A percentile compares a stretch with the other conserved stretches of the same genome.
phyloP scores from a whole-genome alignment of 768 basidiomycete genomes.

The Mrakia blollopis region DNA sequence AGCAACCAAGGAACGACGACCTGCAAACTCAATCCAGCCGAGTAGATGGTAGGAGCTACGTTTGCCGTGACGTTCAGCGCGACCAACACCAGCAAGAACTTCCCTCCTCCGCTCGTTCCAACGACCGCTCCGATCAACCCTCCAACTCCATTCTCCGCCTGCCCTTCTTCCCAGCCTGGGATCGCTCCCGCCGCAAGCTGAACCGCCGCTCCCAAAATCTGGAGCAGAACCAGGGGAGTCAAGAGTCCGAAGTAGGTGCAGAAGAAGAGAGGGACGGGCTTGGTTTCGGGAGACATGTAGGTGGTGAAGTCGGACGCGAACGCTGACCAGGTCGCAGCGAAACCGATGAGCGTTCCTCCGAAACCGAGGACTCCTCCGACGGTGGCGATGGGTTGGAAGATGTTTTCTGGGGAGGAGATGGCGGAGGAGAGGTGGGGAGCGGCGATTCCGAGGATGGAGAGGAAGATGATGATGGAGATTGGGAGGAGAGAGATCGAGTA shows the following conservation, averaged over 20 bases:
- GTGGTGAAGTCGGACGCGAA: slow-evolving; percentile 44
- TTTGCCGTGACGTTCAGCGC: slow-evolving; percentile 74
- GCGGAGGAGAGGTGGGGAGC: slow-evolving; percentile 31
- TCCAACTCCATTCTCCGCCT: slow-evolving; percentile 37
- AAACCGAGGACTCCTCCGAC: slow-evolving; percentile 40
- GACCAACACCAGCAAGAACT: slow-evolving; percentile 51
- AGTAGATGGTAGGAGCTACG: slow-evolving; percentile 74
- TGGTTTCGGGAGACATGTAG: slow-evolving; percentile 38
- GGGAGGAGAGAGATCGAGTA: slow-evolving; percentile 43
- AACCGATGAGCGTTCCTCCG: slow-evolving; percentile 43
- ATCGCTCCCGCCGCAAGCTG: slow-evolving; percentile 40
- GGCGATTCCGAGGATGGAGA: slow-evolving; percentile 39
- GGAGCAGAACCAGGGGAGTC: slow-evolving; percentile 40
- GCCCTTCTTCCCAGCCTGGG: slow-evolving; percentile 37
- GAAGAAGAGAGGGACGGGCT: slow-evolving; percentile 38
- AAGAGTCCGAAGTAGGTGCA: slow-evolving; percentile 40
- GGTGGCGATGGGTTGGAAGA: slow-evolving; percentile 31
- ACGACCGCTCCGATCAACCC: slow-evolving; percentile 40
- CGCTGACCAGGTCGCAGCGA: slow-evolving; percentile 41
- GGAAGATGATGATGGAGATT: slow-evolving; percentile 41
- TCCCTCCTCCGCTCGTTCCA: slow-evolving; percentile 36
- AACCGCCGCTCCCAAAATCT: slow-evolving; percentile 40
- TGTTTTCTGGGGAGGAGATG: slow-evolving; percentile 7
- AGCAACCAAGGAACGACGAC: slow-evolving; percentile 46
- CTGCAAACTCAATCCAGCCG: slow-evolving; percentile 23